A percentile compares a stretch with the other conserved stretches of the same genome.
These are phyloP conservation scores for Suillus lakei DNA, from an alignment of 768 basidiomycete species.

Conservation along the genomic window DNA sequence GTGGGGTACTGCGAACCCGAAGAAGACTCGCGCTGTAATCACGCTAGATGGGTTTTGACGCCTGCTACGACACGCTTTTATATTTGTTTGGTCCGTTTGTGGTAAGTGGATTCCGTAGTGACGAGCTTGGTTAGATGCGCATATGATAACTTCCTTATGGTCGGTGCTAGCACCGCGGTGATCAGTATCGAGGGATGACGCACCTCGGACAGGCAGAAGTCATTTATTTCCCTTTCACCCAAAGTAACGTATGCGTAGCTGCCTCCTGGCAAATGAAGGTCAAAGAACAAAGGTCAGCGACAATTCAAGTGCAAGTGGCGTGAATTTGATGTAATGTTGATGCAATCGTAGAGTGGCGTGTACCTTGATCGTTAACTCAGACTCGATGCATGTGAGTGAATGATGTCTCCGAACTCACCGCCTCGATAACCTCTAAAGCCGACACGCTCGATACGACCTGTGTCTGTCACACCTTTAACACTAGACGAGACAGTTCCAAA, in stretches of 20 bases:
- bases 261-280: background rate
- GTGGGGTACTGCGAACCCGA: background rate
- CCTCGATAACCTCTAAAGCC: background rate
- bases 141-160: background rate
- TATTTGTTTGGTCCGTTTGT: background rate
- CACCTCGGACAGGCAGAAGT: background rate
- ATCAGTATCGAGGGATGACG: background rate
- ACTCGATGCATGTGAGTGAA: background rate
- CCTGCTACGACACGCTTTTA: background rate
- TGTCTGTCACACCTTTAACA: background rate
- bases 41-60: background rate
- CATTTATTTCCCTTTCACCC: background rate
- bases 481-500: background rate
- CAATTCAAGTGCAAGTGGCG: background rate
- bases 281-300: background rate
- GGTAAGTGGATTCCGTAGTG: background rate
- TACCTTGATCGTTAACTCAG: background rate
- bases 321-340: background rate
- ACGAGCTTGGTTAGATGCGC: background rate
- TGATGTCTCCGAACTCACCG: background rate
- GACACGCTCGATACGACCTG: background rate
- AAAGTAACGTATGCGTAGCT: background rate
- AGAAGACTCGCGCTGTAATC: slow-evolving; percentile 5
- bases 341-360: background rate
- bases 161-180: background rate